Evolutionary conservation across 2,329 filamentous ascomycete species (phyloP).

Genomic region (Ustulina deusta): DNA sequence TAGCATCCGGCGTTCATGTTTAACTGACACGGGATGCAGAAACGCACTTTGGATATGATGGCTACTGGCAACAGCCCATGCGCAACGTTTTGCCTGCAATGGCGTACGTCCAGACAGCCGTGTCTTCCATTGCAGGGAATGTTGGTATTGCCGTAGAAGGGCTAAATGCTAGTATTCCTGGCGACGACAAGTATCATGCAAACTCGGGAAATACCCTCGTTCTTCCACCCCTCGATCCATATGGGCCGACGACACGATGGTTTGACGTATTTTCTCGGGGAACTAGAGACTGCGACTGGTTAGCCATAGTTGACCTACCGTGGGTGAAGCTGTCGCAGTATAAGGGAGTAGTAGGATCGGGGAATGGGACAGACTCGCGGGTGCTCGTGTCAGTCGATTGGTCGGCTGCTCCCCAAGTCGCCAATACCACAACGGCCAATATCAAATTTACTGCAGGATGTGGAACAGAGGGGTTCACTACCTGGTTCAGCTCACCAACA

Average conservation of each 20-base stretch:
- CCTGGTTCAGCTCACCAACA: constrained; percentile 54
- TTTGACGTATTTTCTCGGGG: constrained; percentile 74
- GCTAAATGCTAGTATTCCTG: constrained; percentile 74
- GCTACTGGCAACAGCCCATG: constrained; percentile 78
- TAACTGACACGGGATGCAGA: constrained; percentile 47
- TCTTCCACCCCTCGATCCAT: constrained; percentile 68
- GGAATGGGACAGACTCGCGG: constrained; percentile 62
- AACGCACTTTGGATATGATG: constrained; percentile 66
- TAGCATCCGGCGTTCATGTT: not conserved
- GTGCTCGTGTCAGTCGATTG: constrained; percentile 69
- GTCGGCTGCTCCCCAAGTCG: constrained; percentile 54
- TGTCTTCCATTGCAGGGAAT: constrained; percentile 70
- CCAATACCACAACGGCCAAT: constrained; percentile 59
- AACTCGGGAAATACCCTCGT: constrained; percentile 66
- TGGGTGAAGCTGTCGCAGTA: constrained; percentile 66
- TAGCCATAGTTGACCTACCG: constrained; percentile 58
- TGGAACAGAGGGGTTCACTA: constrained; percentile 48
- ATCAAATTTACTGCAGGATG: constrained; percentile 62
- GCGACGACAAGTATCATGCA: constrained; percentile 72
- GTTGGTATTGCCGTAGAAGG: constrained; percentile 74
- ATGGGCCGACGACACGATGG: constrained; percentile 67
- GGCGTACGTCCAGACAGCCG: constrained; percentile 68
- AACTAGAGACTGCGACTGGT: constrained; percentile 64
- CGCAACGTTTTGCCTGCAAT: constrained; percentile 73
- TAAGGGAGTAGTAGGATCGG: constrained; percentile 62